Evolutionary conservation across 1,284 basidiomycete species (phyloP), one percentile per base, ranked within the genome.

Genomic region (Mycosarcoma maydis): DNA sequence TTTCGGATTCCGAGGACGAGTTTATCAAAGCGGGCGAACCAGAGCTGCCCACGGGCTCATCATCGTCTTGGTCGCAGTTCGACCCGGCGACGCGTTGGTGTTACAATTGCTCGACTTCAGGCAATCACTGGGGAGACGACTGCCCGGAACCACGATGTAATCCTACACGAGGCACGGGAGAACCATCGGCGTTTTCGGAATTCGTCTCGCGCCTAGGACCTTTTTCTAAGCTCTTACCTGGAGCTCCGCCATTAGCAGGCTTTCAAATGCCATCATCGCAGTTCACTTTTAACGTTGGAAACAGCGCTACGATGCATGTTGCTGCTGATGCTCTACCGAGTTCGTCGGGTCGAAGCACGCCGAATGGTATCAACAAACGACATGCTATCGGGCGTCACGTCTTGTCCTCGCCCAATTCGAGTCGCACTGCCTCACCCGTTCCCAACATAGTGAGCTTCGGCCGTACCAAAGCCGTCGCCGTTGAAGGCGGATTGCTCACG

Each of bases 41-140:
- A 3, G 34, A 37, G 20, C 37, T 54, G 47, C 66, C 69, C 17
- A 41, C 43, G 14, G 20, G 27, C 0, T 30, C 36, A 7, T 20
- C 19, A 39, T 30, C 36, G 8, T 20, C 19, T 36, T 38, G 44
- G 0, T 23, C 37, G 23, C 48, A 55, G 6, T 74, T 68, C 46
- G 72, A 74, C 33, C 65, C 75, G 4, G 67, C 54, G 51, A 89
- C 89, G 71, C 84, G 87, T 58, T 92, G 90, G 89, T 96, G 93
- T 82, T 94, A 94, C 83, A 93, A 92, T 76, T 96, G 93, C 75
- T 92, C 90, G 23, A 82, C 83, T 29, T 82, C 83, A 45, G 92
- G 90, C 5, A 73, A 73, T 29, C 93, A 96, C 82, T 87, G 91
- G 79, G 93, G 93, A 39, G 93, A 95, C 78, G 92, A 94, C 79